Evolutionary conservation across 495 filamentous ascomycete genomes (phyloP).

Genomic region (Aspergillus heteromorphus): DNA sequence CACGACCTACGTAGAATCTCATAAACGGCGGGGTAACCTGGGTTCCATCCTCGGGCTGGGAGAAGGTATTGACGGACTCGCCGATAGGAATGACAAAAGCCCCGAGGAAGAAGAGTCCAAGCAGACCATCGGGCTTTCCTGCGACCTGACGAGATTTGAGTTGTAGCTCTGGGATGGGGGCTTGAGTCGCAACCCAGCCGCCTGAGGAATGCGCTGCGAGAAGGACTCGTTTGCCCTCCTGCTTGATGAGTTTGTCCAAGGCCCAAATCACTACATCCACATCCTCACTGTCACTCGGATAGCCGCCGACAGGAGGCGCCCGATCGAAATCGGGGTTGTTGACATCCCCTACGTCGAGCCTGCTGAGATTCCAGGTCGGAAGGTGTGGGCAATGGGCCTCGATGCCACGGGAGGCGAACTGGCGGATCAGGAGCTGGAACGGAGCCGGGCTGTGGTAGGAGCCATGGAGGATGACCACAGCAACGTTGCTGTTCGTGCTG

Average conservation of each 20-base stretch:
- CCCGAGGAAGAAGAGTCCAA: slow-evolving; percentile 29
- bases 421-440: slow-evolving; percentile 24
- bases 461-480: slow-evolving; percentile 28
- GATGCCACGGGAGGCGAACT: slow-evolving; percentile 17
- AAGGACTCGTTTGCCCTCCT: slow-evolving; percentile 21
- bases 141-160: slow-evolving; percentile 11
- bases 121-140: slow-evolving; percentile 24
- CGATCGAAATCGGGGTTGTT: slow-evolving; percentile 25
- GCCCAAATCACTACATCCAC: slow-evolving; percentile 16
- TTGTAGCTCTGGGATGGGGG: slow-evolving; percentile 22
- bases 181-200: slow-evolving; percentile 30
- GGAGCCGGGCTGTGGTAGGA: slow-evolving; percentile 31
- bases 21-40: slow-evolving; percentile 18
- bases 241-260: slow-evolving; percentile 16
- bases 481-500: too few relatives aligned
- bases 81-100: slow-evolving; percentile 27
- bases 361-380: slow-evolving; percentile 24
- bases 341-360: slow-evolving; percentile 27
- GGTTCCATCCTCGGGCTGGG: slow-evolving; percentile 22
- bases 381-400: slow-evolving; percentile 32
- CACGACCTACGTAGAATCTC: slow-evolving; percentile 22
- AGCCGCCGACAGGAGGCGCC: slow-evolving; percentile 19
- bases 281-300: slow-evolving; percentile 25
- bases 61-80: slow-evolving; percentile 26
- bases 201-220: slow-evolving; percentile 28